Conservation (phyloP, 306 rosid species). For the Rubus idaeus region DNA sequence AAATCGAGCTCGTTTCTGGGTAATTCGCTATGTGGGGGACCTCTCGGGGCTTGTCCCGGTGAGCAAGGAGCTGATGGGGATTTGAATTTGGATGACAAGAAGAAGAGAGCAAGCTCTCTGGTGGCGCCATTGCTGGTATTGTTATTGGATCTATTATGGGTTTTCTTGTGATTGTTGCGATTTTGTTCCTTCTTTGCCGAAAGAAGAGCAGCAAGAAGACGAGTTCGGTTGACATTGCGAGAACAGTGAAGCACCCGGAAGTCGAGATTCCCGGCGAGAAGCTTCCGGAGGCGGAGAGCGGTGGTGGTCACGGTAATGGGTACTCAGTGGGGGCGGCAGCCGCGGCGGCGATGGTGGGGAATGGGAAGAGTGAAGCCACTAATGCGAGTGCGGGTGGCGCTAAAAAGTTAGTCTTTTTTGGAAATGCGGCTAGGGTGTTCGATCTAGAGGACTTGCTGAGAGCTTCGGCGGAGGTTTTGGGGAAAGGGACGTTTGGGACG, state of each 20-base stretch:
- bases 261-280: constrained; percentile 28
- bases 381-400: constrained; percentile 7
- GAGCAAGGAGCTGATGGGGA: constrained; percentile 5
- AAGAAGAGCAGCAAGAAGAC: constrained; percentile 39
- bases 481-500: constrained; percentile 55
- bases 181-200: constrained; percentile 40
- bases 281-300: constrained; percentile 27
- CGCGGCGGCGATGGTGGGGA: constrained; percentile 26
- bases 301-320: constrained; percentile 26
- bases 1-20: constrained; percentile 35
- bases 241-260: constrained; percentile 37
- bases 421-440: constrained; percentile 41
- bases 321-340: constrained; percentile 31
- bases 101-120: constrained; percentile 31
- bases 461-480: constrained; percentile 59
- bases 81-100: constrained; percentile 3
- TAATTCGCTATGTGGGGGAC: constrained; percentile 38
- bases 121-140: constrained; percentile 50
- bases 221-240: constrained; percentile 37
- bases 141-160: constrained; percentile 44
- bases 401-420: constrained; percentile 45
- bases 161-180: constrained; percentile 16
- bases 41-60: constrained; percentile 36
- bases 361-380: constrained; percentile 26
- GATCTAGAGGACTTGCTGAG: constrained; percentile 58